A percentile compares a stretch with the other conserved stretches of the same genome.
phyloP scores from a whole-genome alignment of 495 filamentous ascomycete genomes.

The Penicillium ochrochloron region DNA sequence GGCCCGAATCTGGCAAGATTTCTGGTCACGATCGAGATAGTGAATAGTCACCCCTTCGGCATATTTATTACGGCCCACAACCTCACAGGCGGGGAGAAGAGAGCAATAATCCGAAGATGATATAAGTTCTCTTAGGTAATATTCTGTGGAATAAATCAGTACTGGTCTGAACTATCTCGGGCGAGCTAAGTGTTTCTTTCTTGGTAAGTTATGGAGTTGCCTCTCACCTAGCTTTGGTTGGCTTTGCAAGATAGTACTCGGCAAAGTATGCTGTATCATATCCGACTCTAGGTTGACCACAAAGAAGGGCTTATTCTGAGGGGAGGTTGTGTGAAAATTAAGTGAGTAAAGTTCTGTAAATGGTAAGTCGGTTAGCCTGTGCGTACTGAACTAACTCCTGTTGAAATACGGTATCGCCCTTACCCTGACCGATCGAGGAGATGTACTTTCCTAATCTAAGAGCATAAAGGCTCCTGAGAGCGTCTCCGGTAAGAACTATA shows the following conservation, averaged over 20 bases:
- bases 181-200: neutral
- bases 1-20: conserved; percentile 23
- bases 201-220: neutral
- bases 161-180: neutral
- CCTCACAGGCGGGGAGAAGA: conserved; percentile 36
- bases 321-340: conserved; percentile 18
- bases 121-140: conserved; percentile 11
- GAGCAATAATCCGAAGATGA: conserved; percentile 25
- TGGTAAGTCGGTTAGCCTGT: neutral
- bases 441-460: conserved; percentile 43
- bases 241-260: conserved; percentile 27
- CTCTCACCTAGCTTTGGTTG: conserved; percentile 22
- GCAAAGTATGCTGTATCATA: conserved; percentile 24
- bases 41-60: conserved; percentile 29
- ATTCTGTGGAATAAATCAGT: conserved; percentile 5
- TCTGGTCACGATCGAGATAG: conserved; percentile 31
- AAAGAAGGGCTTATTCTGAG: conserved; percentile 19
- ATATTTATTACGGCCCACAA: conserved; percentile 30
- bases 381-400: neutral
- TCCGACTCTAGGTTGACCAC: conserved; percentile 17
- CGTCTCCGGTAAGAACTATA: conserved; percentile 48
- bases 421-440: conserved; percentile 21
- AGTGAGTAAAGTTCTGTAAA: conserved; percentile 18
- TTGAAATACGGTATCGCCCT: neutral
- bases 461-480: conserved; percentile 41